Evolutionary conservation across 306 rosid species (phyloP).

Genomic region (Parietaria judaica): DNA sequence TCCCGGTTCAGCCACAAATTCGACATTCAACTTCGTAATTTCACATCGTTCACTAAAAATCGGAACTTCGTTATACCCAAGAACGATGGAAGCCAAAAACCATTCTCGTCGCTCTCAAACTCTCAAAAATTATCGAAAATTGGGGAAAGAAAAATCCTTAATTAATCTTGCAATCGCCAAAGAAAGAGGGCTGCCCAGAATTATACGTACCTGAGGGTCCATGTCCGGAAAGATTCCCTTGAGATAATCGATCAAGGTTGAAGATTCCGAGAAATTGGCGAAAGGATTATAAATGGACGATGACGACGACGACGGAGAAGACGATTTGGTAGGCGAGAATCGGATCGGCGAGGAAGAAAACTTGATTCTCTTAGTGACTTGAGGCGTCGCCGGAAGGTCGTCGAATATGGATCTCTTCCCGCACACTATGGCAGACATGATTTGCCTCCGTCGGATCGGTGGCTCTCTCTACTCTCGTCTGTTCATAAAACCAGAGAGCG

Average conservation of each 20-base stretch:
- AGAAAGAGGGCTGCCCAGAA: no score
- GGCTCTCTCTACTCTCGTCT: constrained; percentile 21
- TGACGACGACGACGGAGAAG: constrained; percentile 7
- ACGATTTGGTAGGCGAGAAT: constrained; percentile 34
- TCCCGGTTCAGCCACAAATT: neutral
- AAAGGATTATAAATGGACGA: constrained; percentile 17
- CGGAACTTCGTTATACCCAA: no score
- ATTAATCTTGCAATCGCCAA: neutral
- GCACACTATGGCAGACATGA: constrained; percentile 95
- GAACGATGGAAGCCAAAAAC: no score
- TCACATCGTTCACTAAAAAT: no score
- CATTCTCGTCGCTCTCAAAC: no score
- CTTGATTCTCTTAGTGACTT: constrained; percentile 57
- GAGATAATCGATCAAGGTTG: constrained; percentile 41
- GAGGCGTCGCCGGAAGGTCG: constrained; percentile 46
- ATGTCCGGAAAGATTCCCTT: constrained; percentile 53
- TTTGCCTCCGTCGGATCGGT: constrained; percentile 44
- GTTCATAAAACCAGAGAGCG: constrained; percentile 27
- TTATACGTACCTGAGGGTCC: constrained; percentile 56
- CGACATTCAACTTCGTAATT: no score
- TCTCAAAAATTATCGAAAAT: no score
- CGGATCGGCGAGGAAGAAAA: constrained; percentile 53
- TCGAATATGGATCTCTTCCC: constrained; percentile 96
- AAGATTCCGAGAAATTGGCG: constrained; percentile 25
- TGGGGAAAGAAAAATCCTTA: no score